A percentile compares a stretch with the other conserved stretches of the same genome.
phyloP scores from a whole-genome alignment of 306 rosid species.

The Geum urbanum region DNA sequence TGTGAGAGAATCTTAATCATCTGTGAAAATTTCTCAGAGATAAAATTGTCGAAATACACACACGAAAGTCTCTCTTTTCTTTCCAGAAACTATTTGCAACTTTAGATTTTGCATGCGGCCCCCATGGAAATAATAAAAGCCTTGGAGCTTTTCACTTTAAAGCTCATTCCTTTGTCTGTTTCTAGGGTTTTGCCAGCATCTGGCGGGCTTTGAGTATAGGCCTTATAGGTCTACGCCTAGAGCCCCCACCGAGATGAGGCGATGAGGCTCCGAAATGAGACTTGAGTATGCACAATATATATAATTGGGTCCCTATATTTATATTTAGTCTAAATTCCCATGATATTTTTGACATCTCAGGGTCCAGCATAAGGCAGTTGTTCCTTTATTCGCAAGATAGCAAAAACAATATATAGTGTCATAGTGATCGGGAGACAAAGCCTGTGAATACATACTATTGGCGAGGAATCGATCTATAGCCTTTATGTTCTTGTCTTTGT shows the following conservation, averaged over 20 bases:
- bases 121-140: conserved; percentile 2
- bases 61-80: not conserved
- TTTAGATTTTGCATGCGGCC: conserved; percentile 33
- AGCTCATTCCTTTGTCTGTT: conserved; percentile 3
- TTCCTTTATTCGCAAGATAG: not conserved
- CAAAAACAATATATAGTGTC: too few species aligned
- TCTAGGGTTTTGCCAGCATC: not conserved
- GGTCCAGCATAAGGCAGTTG: too few species aligned
- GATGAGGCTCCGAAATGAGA: too few species aligned
- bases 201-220: too few species aligned
- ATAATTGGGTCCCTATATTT: too few species aligned
- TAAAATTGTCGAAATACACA: conserved; percentile 12
- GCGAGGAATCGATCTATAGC: not conserved
- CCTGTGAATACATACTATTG: not conserved
- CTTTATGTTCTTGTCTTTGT: not conserved
- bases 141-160: not conserved
- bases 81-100: conserved; percentile 6
- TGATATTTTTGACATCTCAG: too few species aligned
- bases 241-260: too few species aligned
- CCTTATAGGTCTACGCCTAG: too few species aligned
- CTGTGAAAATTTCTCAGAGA: conserved; percentile 12
- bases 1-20: conserved; percentile 35
- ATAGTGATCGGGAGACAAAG: not conserved
- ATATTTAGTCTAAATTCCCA: too few species aligned
- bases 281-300: too few species aligned